Evolutionary conservation across 495 filamentous ascomycete genomes (phyloP).

Genomic region (Aspergillus nanangensis): DNA sequence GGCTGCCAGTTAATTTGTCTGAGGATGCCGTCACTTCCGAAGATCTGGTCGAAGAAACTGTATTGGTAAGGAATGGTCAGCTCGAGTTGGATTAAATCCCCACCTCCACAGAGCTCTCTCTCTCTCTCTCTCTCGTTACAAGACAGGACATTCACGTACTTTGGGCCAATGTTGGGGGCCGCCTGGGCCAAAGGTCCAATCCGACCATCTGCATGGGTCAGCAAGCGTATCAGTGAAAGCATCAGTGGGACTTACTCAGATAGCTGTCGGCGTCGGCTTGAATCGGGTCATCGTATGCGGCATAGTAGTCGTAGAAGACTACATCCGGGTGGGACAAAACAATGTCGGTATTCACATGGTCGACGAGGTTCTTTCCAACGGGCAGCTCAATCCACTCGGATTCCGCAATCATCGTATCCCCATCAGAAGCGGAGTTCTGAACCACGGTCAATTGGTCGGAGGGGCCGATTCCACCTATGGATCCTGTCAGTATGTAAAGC

Average conservation of each 20-base stretch:
- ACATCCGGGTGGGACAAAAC: conserved; percentile 12
- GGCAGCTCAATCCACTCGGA: conserved; percentile 6
- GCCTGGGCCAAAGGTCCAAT: conserved; percentile 11
- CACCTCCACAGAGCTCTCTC: too few species aligned
- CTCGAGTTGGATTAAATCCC: too few species aligned
- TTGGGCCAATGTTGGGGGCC: conserved; percentile 13
- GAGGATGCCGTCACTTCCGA: conserved; percentile 5
- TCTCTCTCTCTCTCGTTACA: too few species aligned
- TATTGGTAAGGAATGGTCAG: too few species aligned
- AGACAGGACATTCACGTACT: conserved; percentile 6
- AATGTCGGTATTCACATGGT: conserved; percentile 11
- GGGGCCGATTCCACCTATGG: conserved; percentile 6
- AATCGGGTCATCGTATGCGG: conserved; percentile 10
- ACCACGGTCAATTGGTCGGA: conserved; percentile 3
- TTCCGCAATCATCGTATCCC: conserved; percentile 2
- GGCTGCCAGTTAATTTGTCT: conserved; percentile 13
- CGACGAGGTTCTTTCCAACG: conserved; percentile 4
- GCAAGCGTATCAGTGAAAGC: background rate
- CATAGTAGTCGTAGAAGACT: conserved; percentile 15
- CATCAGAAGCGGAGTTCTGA: conserved; percentile 1
- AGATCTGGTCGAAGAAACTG: conserved; percentile 17
- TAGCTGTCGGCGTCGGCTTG: conserved; percentile 8
- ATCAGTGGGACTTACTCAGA: conserved; percentile 1
- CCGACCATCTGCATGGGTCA: conserved; percentile 4
- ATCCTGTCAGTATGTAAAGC: background rate